A percentile compares a stretch with the other conserved stretches of the same genome.
Conservation (phyloP, 495 filamentous ascomycete genomes). For the Penicillium nucicola region DNA sequence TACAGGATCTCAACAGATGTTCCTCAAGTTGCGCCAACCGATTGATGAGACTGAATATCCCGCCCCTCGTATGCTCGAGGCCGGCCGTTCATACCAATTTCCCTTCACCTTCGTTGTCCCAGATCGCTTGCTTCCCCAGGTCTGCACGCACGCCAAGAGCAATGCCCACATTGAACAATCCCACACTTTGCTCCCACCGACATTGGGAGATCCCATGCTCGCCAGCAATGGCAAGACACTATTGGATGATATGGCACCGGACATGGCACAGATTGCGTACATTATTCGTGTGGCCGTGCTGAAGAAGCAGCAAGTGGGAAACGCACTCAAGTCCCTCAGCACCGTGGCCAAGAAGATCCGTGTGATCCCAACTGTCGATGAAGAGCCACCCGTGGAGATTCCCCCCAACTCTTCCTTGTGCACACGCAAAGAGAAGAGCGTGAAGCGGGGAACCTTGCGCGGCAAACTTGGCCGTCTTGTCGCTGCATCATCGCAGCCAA, state of each 20-base stretch:
- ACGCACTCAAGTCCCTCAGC: constrained; percentile 41
- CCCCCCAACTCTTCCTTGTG: constrained; percentile 58
- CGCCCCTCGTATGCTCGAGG: constrained; percentile 62
- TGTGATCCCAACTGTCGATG: constrained; percentile 70
- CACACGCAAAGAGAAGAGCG: constrained; percentile 68
- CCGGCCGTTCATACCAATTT: constrained; percentile 64
- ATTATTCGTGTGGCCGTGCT: constrained; percentile 58
- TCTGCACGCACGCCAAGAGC: constrained; percentile 55
- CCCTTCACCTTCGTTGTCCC: constrained; percentile 91
- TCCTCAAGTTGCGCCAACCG: constrained; percentile 82
- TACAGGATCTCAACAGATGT: constrained; percentile 56
- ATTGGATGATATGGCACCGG: constrained; percentile 78
- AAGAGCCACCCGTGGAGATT: constrained; percentile 73
- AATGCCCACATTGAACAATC: constrained; percentile 61
- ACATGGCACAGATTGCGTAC: constrained; percentile 78
- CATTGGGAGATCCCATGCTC: constrained; percentile 65
- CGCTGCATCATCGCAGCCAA: constrained; percentile 71
- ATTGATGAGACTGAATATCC: constrained; percentile 68
- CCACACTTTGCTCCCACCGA: constrained; percentile 79
- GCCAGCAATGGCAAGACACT: constrained; percentile 47
- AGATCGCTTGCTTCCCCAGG: constrained; percentile 58
- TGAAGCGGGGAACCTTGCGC: constrained; percentile 76
- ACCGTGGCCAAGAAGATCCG: constrained; percentile 61
- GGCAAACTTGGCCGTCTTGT: constrained; percentile 71
- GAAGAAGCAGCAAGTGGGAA: constrained; percentile 18